Evolutionary conservation across 192 early-diverging fungal genomes (phyloP), one percentile per base, ranked within the genome.

Genomic region (Coemansia sp.): DNA sequence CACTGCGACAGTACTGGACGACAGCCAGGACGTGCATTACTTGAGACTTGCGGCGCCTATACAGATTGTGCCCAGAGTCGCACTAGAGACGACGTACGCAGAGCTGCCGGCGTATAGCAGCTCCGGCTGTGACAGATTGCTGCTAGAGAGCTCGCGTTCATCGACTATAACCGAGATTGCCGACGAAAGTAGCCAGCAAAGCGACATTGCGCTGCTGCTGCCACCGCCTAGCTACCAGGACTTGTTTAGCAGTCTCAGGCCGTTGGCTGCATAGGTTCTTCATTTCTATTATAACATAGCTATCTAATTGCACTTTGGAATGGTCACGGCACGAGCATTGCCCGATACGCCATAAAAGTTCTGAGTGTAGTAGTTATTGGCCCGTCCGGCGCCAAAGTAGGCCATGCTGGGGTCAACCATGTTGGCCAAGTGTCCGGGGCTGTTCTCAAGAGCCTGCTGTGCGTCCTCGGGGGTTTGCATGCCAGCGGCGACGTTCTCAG

Each of bases 401-500:
- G 53, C 46, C 53, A 69, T 57, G 41, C 51, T 61, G 30, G 74
- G 34, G 39, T 60, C 60, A 17, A 79, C 23, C 51, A 82, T 80
- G 61, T 82, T 82, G 23, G 63, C 79, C 10, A 67, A 58, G 39
- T 82, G 81, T 7, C 71, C 64, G 9, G 76, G 38, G 59, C 78
- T 80, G 38, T 72, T 52, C 63, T 82, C 69, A 56, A 56, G 64
- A 18, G 45, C 57, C 30, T 71, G 10, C 69, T 78, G 69, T 10
- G 70, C 80, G 31, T 59, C 46, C 11, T 54, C 59, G 17, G 60
- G 38, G 2, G 64, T 53, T 35, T 51, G 30, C 56, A 62, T 61
- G 29, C 75, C 75, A 51, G 51, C 57, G 15, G 80, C 80, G 21
- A 82, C 61, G 56, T 82, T 82, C 60, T 82, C 80, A 11, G 68